phyloP scores from a whole-genome alignment of 129 eudicot genomes.

The Solidago caesia region DNA sequence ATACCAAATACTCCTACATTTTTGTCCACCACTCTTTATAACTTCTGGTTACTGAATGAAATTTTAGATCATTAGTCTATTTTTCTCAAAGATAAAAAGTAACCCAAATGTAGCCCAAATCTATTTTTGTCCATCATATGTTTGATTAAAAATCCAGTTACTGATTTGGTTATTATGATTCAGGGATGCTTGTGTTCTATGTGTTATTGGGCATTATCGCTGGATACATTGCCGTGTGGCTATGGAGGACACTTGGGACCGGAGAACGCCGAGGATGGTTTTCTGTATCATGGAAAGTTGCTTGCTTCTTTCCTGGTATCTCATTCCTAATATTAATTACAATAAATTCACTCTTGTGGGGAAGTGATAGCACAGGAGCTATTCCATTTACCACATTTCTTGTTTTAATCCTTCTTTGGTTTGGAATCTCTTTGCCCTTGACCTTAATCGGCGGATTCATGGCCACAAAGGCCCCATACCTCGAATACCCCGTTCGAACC shows the following conservation, averaged over 20 bases:
- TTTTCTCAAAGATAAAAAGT: too few relatives aligned
- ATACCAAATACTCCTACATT: too few relatives aligned
- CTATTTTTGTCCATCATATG: too few relatives aligned
- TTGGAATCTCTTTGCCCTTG: constrained; percentile 35
- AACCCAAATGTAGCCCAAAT: too few relatives aligned
- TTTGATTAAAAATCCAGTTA: too few relatives aligned
- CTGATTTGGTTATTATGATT: neutral
- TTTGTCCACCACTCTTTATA: too few relatives aligned
- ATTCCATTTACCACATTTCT: constrained; percentile 32
- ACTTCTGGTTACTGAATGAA: too few relatives aligned
- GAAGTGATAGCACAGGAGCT: constrained; percentile 32
- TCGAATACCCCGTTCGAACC: constrained; percentile 34
- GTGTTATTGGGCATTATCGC: constrained; percentile 29
- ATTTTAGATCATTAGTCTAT: too few relatives aligned
- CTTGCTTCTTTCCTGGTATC: constrained; percentile 36
- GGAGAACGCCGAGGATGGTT: constrained; percentile 28
- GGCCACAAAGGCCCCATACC: constrained; percentile 24
- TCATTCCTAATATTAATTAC: constrained; percentile 27
- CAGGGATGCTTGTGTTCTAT: constrained; percentile 39
- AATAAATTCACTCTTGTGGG: constrained; percentile 38
- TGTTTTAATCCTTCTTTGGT: constrained; percentile 32
- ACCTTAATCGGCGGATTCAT: constrained; percentile 30
- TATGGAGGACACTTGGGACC: constrained; percentile 17
- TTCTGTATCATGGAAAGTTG: constrained; percentile 32
- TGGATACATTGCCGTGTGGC: constrained; percentile 35